Evolutionary conservation across 306 rosid genomes (phyloP).

Genomic region (Quercus cerris): DNA sequence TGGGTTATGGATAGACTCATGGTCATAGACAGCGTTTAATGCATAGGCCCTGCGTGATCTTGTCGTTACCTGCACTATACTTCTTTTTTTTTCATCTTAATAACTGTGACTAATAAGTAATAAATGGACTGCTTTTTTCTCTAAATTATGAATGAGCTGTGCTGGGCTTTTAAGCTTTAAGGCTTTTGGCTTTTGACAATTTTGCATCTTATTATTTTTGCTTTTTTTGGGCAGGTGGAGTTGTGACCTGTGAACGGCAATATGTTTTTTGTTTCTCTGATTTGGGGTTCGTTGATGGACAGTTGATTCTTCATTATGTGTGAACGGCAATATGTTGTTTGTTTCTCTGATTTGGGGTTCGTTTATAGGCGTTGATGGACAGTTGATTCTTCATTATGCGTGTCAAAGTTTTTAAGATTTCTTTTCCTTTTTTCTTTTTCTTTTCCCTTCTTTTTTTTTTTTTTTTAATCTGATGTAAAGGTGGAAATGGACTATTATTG

Average conservation of each 20-base stretch:
- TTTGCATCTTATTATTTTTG: background rate
- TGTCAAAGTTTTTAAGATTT: background rate
- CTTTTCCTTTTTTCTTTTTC: too few species aligned
- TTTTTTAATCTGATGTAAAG: conserved; percentile 8
- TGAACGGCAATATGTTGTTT: conserved; percentile 6
- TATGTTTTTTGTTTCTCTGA: conserved; percentile 1
- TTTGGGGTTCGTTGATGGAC: conserved; percentile 6
- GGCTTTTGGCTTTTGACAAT: background rate
- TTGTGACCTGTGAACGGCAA: background rate
- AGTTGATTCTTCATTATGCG: background rate
- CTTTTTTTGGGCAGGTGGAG: conserved; percentile 30
- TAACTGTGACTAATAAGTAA: background rate
- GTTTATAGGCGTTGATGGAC: conserved; percentile 13
- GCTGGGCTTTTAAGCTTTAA: too few species aligned
- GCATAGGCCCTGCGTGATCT: too few species aligned
- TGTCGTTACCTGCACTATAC: background rate
- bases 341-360: background rate
- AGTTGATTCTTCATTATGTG: background rate
- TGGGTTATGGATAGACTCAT: too few species aligned
- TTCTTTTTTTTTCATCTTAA: background rate
- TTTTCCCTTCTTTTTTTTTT: too few species aligned
- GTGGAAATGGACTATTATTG: background rate
- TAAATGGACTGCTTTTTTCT: background rate
- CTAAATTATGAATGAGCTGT: background rate
- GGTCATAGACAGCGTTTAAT: too few species aligned